Percentiles rank a stretch among this genome's conserved stretches.
These are phyloP conservation scores for Aethionema arabicum DNA, from an alignment of 345 rosid species.

Conservation along the genomic window DNA sequence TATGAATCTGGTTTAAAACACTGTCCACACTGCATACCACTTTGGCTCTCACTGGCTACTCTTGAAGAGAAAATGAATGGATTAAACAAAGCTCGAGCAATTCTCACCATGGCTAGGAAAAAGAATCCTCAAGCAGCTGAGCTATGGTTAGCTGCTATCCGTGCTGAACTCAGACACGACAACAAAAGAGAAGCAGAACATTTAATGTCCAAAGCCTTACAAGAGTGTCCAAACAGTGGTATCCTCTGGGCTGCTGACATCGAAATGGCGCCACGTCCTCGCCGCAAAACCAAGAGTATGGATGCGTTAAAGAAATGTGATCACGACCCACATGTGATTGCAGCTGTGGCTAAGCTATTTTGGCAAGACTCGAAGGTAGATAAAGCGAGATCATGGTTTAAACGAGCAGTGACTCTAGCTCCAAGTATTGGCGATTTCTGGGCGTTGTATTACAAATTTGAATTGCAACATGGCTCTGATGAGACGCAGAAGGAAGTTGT, in stretches of 20 bases:
- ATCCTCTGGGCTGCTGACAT: slow-evolving; percentile 86
- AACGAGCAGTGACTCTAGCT: slow-evolving; percentile 73
- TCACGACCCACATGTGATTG: slow-evolving; percentile 81
- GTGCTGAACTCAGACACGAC: slow-evolving; percentile 73
- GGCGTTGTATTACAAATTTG: slow-evolving; percentile 85
- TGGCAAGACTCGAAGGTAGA: slow-evolving; percentile 93
- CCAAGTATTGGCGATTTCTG: slow-evolving; percentile 90
- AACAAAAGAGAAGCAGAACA: slow-evolving; percentile 76
- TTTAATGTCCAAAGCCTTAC: slow-evolving; percentile 91
- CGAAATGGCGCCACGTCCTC: slow-evolving; percentile 82
- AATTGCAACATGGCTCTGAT: slow-evolving; percentile 80
- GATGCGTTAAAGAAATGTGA: slow-evolving; percentile 84
- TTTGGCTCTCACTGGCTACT: slow-evolving; percentile 78
- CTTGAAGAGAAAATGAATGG: slow-evolving; percentile 82
- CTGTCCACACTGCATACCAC: slow-evolving; percentile 62
- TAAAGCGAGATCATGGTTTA: slow-evolving; percentile 82
- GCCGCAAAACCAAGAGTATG: slow-evolving; percentile 61
- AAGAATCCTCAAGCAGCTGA: slow-evolving; percentile 75
- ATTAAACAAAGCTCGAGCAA: slow-evolving; percentile 77
- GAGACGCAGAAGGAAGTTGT: slow-evolving; percentile 77
- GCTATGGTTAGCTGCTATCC: slow-evolving; percentile 93
- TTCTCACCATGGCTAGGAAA: slow-evolving; percentile 74
- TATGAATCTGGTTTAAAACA: slow-evolving; percentile 66
- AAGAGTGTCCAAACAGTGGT: slow-evolving; percentile 89
- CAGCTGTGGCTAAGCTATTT: slow-evolving; percentile 82